Evolutionary conservation across 2,329 filamentous ascomycete genomes (phyloP).

Genomic region (Penicillium sp.): DNA sequence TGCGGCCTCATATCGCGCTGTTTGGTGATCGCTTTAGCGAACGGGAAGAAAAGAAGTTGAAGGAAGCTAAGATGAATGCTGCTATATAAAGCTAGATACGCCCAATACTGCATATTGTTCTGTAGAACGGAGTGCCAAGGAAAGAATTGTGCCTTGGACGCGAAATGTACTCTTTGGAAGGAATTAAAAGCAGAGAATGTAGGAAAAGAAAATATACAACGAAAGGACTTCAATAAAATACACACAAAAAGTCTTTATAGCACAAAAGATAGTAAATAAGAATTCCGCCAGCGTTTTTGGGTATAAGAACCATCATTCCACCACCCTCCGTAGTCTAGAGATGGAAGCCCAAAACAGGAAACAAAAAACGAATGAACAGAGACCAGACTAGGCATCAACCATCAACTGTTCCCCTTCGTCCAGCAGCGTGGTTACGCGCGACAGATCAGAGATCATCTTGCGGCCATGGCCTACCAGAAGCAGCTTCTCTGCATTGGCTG

Average conservation of each 20-base stretch:
- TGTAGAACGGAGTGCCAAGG: not conserved
- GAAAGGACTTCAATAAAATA: constrained; percentile 10
- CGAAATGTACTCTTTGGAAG: not conserved
- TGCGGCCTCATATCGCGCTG: constrained; percentile 60
- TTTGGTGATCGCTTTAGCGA: constrained; percentile 65
- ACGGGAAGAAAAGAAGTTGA: constrained; percentile 36
- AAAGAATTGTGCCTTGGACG: constrained; percentile 3
- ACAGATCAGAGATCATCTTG: constrained; percentile 79
- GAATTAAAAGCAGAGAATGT: not conserved
- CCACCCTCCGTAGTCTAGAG: constrained; percentile 6
- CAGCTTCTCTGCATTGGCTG: constrained; percentile 94
- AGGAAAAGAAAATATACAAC: constrained; percentile 8
- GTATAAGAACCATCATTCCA: constrained; percentile 6
- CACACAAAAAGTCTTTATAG: constrained; percentile 8
- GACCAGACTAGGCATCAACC: constrained; percentile 53
- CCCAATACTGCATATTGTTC: no score
- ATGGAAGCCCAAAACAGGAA: constrained; percentile 7
- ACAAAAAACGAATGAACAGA: not conserved
- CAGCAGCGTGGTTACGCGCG: constrained; percentile 79
- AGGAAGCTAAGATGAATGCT: constrained; percentile 15
- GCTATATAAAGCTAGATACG: not conserved
- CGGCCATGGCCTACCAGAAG: constrained; percentile 83
- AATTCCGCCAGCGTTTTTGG: constrained; percentile 11
- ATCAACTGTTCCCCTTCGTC: constrained; percentile 93
- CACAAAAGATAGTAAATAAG: constrained; percentile 3